Evolutionary conservation across 345 rosid genomes (phyloP).

Genomic region (Syzygium jambos): DNA sequence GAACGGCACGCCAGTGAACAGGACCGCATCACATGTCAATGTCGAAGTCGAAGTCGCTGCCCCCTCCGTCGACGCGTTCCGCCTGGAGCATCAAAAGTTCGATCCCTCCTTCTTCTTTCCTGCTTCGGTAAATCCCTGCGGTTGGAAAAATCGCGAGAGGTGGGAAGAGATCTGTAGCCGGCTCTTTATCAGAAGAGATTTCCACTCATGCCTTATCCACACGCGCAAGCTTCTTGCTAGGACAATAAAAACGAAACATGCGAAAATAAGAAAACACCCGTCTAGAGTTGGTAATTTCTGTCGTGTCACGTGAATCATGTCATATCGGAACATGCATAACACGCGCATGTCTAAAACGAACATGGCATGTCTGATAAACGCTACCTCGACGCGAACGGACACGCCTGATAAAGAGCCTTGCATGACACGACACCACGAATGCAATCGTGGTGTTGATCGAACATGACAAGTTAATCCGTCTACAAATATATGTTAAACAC

Average conservation of each 20-base stretch:
- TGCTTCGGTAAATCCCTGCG: background rate
- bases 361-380: rapidly evolving
- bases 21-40: too few relatives aligned
- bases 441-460: background rate
- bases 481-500: background rate
- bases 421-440: rapidly evolving
- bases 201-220: background rate
- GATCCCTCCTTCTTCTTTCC: background rate
- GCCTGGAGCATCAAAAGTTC: background rate
- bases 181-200: too few relatives aligned
- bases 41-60: background rate
- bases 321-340: background rate
- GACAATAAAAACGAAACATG: rapidly evolving
- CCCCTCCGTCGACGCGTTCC: background rate
- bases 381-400: background rate
- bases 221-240: background rate
- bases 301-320: background rate
- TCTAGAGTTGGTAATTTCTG: rapidly evolving
- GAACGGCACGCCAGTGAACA: background rate
- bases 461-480: background rate
- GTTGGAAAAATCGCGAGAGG: background rate
- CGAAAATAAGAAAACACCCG: background rate
- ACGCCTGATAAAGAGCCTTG: background rate
- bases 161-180: background rate
- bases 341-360: background rate